These are phyloP conservation scores for Selenicereus undatus DNA, from an alignment of 148 eudicot species.

Conservation along the genomic window DNA sequence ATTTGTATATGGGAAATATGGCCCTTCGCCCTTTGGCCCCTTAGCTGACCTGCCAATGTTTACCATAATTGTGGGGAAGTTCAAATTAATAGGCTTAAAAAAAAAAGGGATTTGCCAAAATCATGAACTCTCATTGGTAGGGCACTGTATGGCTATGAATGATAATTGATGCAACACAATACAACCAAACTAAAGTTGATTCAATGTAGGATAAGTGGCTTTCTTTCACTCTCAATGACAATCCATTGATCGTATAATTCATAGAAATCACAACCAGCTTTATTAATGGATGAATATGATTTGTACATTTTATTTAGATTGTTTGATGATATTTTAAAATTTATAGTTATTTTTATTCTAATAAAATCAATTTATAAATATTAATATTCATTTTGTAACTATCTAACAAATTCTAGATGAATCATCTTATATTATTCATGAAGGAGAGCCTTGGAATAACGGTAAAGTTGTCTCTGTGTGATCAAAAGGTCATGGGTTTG, in stretches of 20 bases:
- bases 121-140: conserved; percentile 10
- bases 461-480: no score
- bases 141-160: not conserved
- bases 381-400: no score
- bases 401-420: no score
- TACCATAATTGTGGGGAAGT: not conserved
- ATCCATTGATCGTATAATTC: not conserved
- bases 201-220: not conserved
- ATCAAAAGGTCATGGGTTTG: no score
- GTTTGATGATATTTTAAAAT: no score
- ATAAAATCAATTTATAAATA: no score
- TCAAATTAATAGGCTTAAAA: not conserved
- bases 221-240: not conserved
- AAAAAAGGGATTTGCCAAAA: not conserved
- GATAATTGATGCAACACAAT: not conserved
- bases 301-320: not conserved
- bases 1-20: not conserved
- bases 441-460: no score
- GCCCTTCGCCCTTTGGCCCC: not conserved
- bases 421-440: no score
- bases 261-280: not conserved
- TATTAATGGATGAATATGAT: not conserved
- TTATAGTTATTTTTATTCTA: no score
- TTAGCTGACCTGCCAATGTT: not conserved
- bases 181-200: no score